These are phyloP conservation scores for Aspergillus novofumigatus DNA, from an alignment of 2,329 filamentous ascomycete genomes.

Conservation along the genomic window DNA sequence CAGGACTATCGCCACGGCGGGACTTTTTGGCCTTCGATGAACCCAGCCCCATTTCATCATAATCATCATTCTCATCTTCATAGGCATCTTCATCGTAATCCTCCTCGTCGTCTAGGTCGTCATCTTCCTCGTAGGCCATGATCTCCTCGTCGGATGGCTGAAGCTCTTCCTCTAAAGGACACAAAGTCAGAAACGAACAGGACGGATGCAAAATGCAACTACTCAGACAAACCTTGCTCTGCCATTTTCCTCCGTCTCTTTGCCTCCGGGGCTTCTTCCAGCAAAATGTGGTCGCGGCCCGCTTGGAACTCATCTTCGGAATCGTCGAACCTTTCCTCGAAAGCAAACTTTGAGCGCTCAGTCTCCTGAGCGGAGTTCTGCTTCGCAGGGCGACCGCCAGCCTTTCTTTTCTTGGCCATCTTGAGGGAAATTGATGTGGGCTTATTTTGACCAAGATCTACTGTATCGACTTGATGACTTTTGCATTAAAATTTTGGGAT, in stretches of 20 bases:
- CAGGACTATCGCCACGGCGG: conserved; percentile 19
- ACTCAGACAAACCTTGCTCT: conserved; percentile 55
- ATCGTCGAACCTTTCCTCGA: conserved; percentile 75
- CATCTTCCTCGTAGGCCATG: conserved; percentile 50
- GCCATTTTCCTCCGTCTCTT: conserved; percentile 70
- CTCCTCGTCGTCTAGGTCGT: conserved; percentile 39
- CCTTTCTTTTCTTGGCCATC: conserved; percentile 66
- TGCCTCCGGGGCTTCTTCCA: conserved; percentile 74
- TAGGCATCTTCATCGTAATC: conserved; percentile 44
- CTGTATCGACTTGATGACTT: conserved; percentile 13
- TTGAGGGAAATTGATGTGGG: conserved; percentile 1
- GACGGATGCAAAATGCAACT: neutral
- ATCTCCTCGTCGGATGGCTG: conserved; percentile 62
- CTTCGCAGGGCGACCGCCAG: conserved; percentile 45
- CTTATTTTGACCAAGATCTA: conserved; percentile 1
- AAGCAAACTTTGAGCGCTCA: conserved; percentile 32
- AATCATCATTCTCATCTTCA: conserved; percentile 34
- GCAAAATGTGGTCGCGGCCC: conserved; percentile 76
- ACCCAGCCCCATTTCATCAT: conserved; percentile 24
- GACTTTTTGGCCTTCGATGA: conserved; percentile 11
- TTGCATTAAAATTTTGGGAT: conserved; percentile 35
- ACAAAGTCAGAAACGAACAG: conserved; percentile 13
- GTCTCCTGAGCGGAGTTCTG: conserved; percentile 24
- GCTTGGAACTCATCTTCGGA: conserved; percentile 92
- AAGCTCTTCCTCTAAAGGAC: conserved; percentile 50